These are phyloP conservation scores for Ambispora gerdemannii DNA, from an alignment of 192 early-diverging fungal species.

Conservation along the genomic window DNA sequence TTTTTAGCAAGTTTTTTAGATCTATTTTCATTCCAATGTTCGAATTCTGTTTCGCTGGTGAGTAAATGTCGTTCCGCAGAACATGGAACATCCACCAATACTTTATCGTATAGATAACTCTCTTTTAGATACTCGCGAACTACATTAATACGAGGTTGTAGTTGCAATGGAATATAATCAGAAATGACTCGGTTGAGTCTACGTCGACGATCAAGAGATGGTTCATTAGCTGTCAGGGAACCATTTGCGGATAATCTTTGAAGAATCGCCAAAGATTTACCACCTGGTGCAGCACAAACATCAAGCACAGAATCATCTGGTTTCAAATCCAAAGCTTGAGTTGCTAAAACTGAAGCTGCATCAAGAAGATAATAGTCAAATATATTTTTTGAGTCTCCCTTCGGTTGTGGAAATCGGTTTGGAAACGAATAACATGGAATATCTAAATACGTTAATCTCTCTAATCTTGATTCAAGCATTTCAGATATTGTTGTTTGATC, in stretches of 20 bases:
- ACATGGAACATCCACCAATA: conserved; percentile 54
- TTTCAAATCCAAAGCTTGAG: conserved; percentile 60
- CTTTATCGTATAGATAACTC: conserved; percentile 38
- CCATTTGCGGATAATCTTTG: conserved; percentile 42
- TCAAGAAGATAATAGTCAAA: conserved; percentile 56
- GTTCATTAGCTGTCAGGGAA: conserved; percentile 44
- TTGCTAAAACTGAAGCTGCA: conserved; percentile 70
- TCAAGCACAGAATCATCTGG: conserved; percentile 74
- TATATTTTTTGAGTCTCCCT: conserved; percentile 31
- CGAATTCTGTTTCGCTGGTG: conserved; percentile 42
- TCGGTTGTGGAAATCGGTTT: conserved; percentile 33
- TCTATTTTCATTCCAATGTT: conserved; percentile 43
- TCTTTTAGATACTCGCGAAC: conserved; percentile 24
- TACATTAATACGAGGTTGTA: conserved; percentile 8
- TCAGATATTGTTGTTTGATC: background rate
- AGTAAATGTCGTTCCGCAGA: conserved; percentile 54
- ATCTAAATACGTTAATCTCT: conserved; percentile 25
- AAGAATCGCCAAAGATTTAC: conserved; percentile 47
- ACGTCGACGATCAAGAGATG: conserved; percentile 38
- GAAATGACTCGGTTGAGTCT: conserved; percentile 45
- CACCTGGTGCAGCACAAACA: conserved; percentile 57
- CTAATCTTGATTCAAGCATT: background rate
- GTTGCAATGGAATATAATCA: conserved; percentile 38
- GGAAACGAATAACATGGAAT: conserved; percentile 30
- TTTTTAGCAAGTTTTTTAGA: conserved; percentile 39